Conservation (phyloP, 257 asterid genomes). For the Forsythia viridissima region DNA sequence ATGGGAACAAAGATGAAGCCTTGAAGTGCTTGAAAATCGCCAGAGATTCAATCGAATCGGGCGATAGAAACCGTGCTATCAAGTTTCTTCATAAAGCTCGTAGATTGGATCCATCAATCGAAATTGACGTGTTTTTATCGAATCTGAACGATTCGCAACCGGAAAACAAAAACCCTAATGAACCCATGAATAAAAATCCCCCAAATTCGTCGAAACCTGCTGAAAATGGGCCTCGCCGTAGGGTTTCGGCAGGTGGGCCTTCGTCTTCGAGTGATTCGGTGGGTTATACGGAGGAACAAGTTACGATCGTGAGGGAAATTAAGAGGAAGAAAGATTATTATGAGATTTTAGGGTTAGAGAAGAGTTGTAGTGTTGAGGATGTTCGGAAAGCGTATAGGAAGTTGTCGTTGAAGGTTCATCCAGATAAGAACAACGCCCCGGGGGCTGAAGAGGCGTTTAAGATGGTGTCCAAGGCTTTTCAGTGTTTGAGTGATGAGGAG, state of each 20-base stretch:
- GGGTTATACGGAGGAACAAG: constrained; percentile 70
- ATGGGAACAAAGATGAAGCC: constrained; percentile 99
- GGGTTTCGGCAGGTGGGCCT: constrained; percentile 49
- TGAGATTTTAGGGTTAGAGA: constrained; percentile 84
- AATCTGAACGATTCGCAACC: constrained; percentile 42
- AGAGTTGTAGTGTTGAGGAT: constrained; percentile 67
- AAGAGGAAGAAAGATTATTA: constrained; percentile 87
- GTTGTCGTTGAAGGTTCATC: constrained; percentile 90
- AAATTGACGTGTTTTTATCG: constrained; percentile 52
- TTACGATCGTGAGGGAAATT: constrained; percentile 58
- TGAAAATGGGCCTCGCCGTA: constrained; percentile 55
- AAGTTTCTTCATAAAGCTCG: constrained; percentile 85
- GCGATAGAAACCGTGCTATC: constrained; percentile 67
- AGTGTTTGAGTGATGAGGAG: constrained; percentile 84
- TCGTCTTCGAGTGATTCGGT: constrained; percentile 39
- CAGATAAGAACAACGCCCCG: constrained; percentile 91
- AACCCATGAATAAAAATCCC: constrained; percentile 29
- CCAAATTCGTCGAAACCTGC: constrained; percentile 30
- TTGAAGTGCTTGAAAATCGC: constrained; percentile 81
- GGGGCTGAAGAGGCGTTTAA: constrained; percentile 98
- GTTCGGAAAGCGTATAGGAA: constrained; percentile 83
- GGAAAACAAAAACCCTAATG: constrained; percentile 36
- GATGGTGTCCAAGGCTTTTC: constrained; percentile 90
- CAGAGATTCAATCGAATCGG: constrained; percentile 62
- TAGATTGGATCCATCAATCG: constrained; percentile 69